A percentile compares a stretch with the other conserved stretches of the same genome.
These are phyloP conservation scores for Scortechinia acanthostroma DNA, from an alignment of 2,329 filamentous ascomycete species.

Conservation along the genomic window DNA sequence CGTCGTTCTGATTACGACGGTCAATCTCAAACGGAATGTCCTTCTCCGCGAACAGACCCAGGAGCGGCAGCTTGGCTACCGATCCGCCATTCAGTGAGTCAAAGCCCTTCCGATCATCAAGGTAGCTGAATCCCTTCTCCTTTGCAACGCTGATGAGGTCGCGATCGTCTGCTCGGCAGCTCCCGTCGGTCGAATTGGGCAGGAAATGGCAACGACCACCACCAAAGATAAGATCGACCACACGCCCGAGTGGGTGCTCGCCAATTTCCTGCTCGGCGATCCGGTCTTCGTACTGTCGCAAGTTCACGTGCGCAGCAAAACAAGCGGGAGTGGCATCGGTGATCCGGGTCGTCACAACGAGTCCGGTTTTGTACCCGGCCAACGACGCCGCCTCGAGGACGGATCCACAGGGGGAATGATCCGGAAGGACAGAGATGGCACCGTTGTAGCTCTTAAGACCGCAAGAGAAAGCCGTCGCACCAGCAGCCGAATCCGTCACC, in stretches of 20 bases:
- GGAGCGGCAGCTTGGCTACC: conserved; percentile 19
- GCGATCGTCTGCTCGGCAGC: conserved; percentile 24
- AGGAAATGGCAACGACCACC: conserved; percentile 31
- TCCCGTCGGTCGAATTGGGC: conserved; percentile 20
- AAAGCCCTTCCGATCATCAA: conserved; percentile 22
- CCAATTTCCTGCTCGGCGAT: conserved; percentile 29
- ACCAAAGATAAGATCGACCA: conserved; percentile 27
- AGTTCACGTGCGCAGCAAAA: conserved; percentile 21
- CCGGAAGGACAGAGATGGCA: conserved; percentile 20
- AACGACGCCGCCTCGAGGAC: conserved; percentile 29
- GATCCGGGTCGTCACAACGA: conserved; percentile 30
- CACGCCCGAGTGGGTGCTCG: conserved; percentile 25
- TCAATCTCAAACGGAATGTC: conserved; percentile 26
- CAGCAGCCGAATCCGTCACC: conserved; percentile 29
- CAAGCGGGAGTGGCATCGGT: conserved; percentile 22
- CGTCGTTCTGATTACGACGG: conserved; percentile 19
- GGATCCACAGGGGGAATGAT: conserved; percentile 21
- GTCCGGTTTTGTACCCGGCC: conserved; percentile 26
- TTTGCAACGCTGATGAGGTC: conserved; percentile 23
- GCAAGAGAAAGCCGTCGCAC: conserved; percentile 27
- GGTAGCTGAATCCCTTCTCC: conserved; percentile 21
- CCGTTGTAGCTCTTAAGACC: conserved; percentile 28
- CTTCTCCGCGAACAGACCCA: conserved; percentile 27
- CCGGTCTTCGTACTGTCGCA: conserved; percentile 20
- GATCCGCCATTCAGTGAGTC: conserved; percentile 17